Conservation (phyloP, 2,329 filamentous ascomycete species). For the Colletotrichum tamarilloi region DNA sequence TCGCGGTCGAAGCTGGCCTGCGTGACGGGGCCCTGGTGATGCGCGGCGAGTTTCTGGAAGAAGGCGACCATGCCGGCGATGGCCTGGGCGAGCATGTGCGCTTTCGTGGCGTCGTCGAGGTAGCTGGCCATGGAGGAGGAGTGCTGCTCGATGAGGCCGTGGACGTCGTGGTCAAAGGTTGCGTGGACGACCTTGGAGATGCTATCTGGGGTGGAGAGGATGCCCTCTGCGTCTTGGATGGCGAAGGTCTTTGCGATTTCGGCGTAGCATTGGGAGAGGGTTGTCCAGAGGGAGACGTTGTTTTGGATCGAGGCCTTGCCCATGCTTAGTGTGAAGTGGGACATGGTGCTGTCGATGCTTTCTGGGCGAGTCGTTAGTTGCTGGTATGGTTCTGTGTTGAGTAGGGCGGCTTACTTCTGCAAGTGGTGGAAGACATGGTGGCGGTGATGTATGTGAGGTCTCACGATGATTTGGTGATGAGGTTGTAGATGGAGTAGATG, state of each 20-base stretch:
- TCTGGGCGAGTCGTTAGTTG: slow-evolving; percentile 14
- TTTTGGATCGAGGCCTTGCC: slow-evolving; percentile 34
- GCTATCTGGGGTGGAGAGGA: slow-evolving; percentile 39
- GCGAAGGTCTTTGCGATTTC: slow-evolving; percentile 29
- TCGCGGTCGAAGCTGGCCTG: slow-evolving; percentile 40
- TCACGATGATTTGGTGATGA: background rate
- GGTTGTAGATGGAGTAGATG: background rate
- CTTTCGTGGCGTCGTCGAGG: slow-evolving; percentile 46
- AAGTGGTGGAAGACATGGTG: slow-evolving; percentile 26
- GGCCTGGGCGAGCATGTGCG: slow-evolving; percentile 48
- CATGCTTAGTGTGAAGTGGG: slow-evolving; percentile 36
- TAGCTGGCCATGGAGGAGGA: slow-evolving; percentile 41
- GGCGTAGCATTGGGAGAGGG: slow-evolving; percentile 32
- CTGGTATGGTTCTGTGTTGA: no score
- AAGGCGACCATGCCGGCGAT: slow-evolving; percentile 47
- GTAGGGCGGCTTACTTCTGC: slow-evolving; percentile 14
- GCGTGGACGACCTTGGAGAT: slow-evolving; percentile 43
- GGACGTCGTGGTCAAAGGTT: slow-evolving; percentile 47
- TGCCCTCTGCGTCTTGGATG: slow-evolving; percentile 33
- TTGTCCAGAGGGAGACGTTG: slow-evolving; percentile 33
- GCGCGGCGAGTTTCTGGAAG: slow-evolving; percentile 40
- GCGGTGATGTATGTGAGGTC: background rate
- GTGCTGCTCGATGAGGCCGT: slow-evolving; percentile 45
- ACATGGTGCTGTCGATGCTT: slow-evolving; percentile 32
- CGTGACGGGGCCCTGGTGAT: slow-evolving; percentile 36